phyloP scores from a whole-genome alignment of 306 rosid species.

The Prunus mume region DNA sequence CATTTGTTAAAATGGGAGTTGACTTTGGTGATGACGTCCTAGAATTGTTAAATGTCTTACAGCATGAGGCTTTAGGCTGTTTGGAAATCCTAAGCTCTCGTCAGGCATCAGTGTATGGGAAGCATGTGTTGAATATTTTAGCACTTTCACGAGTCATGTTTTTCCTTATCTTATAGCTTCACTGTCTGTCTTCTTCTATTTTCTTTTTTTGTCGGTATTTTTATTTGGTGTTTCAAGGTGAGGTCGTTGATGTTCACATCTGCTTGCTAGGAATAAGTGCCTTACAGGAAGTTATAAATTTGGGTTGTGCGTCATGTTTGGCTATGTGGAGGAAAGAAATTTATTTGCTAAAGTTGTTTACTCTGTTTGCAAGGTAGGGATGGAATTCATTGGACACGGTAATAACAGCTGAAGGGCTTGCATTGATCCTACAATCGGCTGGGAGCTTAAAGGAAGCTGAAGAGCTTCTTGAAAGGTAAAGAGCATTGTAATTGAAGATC shows the following conservation, averaged over 20 bases:
- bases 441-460: conserved; percentile 57
- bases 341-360: background rate
- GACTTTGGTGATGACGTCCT: background rate
- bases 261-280: background rate
- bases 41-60: background rate
- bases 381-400: conserved; percentile 78
- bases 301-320: background rate
- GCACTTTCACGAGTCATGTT: background rate
- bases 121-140: background rate
- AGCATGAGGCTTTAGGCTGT: background rate
- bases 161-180: background rate
- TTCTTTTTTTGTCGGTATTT: too few species aligned
- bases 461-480: conserved; percentile 88
- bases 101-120: background rate
- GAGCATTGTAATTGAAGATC: background rate
- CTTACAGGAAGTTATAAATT: background rate
- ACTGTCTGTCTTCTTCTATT: background rate
- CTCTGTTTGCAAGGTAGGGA: conserved; percentile 48
- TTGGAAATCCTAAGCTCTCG: background rate
- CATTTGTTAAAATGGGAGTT: background rate
- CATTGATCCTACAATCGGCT: conserved; percentile 59
- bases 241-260: background rate
- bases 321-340: background rate
- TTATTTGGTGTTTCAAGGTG: background rate
- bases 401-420: conserved; percentile 72